Conservation (phyloP, 2,329 filamentous ascomycete species). For the Phaeosphaeriaceae sp. region DNA sequence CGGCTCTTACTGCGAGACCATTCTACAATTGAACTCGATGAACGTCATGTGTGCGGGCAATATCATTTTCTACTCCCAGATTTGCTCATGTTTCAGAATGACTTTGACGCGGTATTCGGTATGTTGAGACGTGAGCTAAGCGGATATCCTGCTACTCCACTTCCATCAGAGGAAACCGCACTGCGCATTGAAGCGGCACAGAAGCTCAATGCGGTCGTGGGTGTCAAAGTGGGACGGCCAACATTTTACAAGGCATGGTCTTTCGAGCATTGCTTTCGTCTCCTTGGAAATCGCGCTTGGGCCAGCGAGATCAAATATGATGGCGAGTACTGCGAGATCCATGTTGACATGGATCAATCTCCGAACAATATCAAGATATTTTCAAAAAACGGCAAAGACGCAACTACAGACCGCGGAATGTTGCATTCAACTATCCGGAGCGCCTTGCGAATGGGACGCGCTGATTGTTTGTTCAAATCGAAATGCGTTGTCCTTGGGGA, state of each 20-base stretch:
- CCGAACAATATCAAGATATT: slow-evolving; percentile 74
- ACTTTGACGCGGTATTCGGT: slow-evolving; percentile 66
- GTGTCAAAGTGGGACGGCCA: slow-evolving; percentile 55
- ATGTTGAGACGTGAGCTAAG: slow-evolving; percentile 57
- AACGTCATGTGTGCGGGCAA: slow-evolving; percentile 59
- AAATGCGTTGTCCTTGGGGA: slow-evolving; percentile 85
- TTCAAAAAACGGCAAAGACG: slow-evolving; percentile 91
- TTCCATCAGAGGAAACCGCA: slow-evolving; percentile 34
- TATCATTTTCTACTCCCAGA: slow-evolving; percentile 75
- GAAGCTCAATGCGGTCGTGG: slow-evolving; percentile 47
- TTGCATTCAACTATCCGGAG: slow-evolving; percentile 69
- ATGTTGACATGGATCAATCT: slow-evolving; percentile 70
- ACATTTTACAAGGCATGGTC: slow-evolving; percentile 54
- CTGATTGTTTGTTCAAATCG: slow-evolving; percentile 64
- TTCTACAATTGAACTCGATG: slow-evolving; percentile 69
- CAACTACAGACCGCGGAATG: slow-evolving; percentile 70
- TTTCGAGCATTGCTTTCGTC: slow-evolving; percentile 75
- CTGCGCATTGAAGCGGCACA: slow-evolving; percentile 49
- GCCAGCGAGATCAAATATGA: slow-evolving; percentile 84
- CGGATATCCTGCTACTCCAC: slow-evolving; percentile 47
- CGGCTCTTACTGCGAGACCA: slow-evolving; percentile 80
- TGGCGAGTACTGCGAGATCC: slow-evolving; percentile 86
- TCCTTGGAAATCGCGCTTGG: slow-evolving; percentile 66
- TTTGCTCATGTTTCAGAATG: slow-evolving; percentile 72
- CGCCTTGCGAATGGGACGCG: slow-evolving; percentile 66